Evolutionary conservation across 345 rosid genomes (phyloP), one percentile per base, ranked within the genome.

Genomic region (Lepidium aucheri): DNA sequence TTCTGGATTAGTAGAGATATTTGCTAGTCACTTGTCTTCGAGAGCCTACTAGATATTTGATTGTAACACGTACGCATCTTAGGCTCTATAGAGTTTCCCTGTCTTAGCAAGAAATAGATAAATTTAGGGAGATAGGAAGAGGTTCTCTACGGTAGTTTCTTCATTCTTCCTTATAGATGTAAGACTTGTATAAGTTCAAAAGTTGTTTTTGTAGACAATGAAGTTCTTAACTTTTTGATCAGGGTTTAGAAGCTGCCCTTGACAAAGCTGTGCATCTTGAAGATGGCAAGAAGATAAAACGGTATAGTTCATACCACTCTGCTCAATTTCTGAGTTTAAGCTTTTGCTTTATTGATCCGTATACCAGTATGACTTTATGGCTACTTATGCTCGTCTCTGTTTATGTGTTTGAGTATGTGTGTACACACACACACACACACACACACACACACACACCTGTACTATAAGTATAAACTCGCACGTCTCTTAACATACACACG

Each of bases 211-310:
- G 58, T 13, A 32, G 52, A 53, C 14, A 33, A 44, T 67, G 52
- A 61, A 53, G 32, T 46, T 53, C 16, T 61, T 32, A 15, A 45
- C 46, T 54, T n/a, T 46, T 9, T 73, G 32, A 53, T 51, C 69
- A 94, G 99, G 97, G 99, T 71, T 79, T 94, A 73, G 99, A 90
- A 85, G 97, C 96, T 39, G 96, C 83, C 70, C 99, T 94, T 44
- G 99, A 94, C 84, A 90, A 94, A 80, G 95, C 94, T 60, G 95
- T 90, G 69, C 94, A 90, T 80, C 79, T 74, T 72, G 99, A 94
- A 84, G 97, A 94, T 83, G 97, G 99, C 52, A 86, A 88, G 80
- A 90, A 82, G 81, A 86, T 90, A 41, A 79, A 80, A 64, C 72
- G 99, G 97, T 90, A 85, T 45, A 30, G 53, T 32, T 74, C 33